Percentiles rank a stretch among this genome's conserved stretches.
phyloP scores from a whole-genome alignment of 2,329 filamentous ascomycete genomes.

The Rachicladosporium sp. region DNA sequence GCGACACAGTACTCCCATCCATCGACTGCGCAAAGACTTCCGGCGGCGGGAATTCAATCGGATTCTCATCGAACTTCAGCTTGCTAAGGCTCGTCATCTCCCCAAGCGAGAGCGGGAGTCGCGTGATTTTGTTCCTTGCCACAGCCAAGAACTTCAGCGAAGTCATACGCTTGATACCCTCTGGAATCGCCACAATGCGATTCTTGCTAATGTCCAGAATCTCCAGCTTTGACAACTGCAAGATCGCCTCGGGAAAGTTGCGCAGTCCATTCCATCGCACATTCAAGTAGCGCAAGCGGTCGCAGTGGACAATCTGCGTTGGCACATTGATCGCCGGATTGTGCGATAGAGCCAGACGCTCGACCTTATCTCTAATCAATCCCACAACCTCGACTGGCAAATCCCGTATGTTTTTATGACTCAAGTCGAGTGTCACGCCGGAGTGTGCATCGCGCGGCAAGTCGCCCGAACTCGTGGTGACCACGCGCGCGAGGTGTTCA shows the following conservation, averaged over 20 bases:
- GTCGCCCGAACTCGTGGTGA: slow-evolving; percentile 12
- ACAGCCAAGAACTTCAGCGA: slow-evolving; percentile 84
- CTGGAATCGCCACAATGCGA: slow-evolving; percentile 63
- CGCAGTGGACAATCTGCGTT: slow-evolving; percentile 60
- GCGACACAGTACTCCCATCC: slow-evolving; percentile 8
- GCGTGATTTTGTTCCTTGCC: slow-evolving; percentile 74
- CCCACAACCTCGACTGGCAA: slow-evolving; percentile 63
- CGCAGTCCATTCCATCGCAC: slow-evolving; percentile 63
- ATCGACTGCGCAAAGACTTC: slow-evolving; percentile 25
- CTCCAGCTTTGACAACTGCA: slow-evolving; percentile 74
- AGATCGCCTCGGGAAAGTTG: slow-evolving; percentile 56
- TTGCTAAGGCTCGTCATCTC: slow-evolving; percentile 85
- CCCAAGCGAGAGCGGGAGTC: slow-evolving; percentile 69
- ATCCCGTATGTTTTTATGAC: slow-evolving; percentile 59
- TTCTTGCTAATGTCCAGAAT: slow-evolving; percentile 89
- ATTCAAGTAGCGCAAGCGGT: slow-evolving; percentile 67
- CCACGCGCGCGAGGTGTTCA: slow-evolving; percentile 20
- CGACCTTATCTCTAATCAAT: slow-evolving; percentile 60
- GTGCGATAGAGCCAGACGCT: slow-evolving; percentile 68
- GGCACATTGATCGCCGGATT: slow-evolving; percentile 63
- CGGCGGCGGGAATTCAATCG: slow-evolving; percentile 59
- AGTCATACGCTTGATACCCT: slow-evolving; percentile 65
- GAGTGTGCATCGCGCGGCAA: slow-evolving; percentile 28
- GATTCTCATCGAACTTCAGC: slow-evolving; percentile 81
- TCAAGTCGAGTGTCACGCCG: slow-evolving; percentile 67